Evolutionary conservation across 2,329 filamentous ascomycete species (phyloP), one percentile per base, ranked within the genome.

Genomic region (Colletotrichum orchidophilum): DNA sequence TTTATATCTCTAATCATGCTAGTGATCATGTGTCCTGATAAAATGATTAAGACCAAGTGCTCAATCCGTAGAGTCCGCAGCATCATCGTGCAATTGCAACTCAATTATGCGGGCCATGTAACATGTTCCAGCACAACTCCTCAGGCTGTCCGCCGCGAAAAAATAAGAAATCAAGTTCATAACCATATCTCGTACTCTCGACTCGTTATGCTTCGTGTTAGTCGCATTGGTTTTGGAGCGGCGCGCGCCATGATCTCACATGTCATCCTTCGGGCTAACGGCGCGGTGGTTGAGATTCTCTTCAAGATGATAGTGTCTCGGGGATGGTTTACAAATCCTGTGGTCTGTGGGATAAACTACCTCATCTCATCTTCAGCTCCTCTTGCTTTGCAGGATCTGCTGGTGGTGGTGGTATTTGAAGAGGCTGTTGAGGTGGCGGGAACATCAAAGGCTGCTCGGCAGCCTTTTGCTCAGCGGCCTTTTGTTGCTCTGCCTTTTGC

Each of bases 401-500:
- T 3, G 13, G 29, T 3, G 50, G 61, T 3, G 13, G 29, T 3
- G 50, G 61, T 21, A 46, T 21, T 2, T 63, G 49, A 9, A 61
- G n/a, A 52, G 35, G 63, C 21, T 61, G 63, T 15, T 70, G 67
- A 5, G 39, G 50, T 12, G 57, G 50, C 21, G 57, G 50, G 11
- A 61, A 13, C 3, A 61, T 50, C 29, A 61, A 27, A 12, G 55
- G 33, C 15, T 67, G 57, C 1, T 39, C 63, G 3, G 15, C 63
- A 12, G 35, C 62, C 18, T 39, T 61, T n/a, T 26, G 24, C 7
- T 27, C 50, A 9, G 50, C 50, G 39, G 8, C 39, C 8, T 11
- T 46, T 21, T 50, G 42, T 18, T 70, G 46, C 8, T 81, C 81
- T 64, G 85, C 80, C 67, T 84, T 83, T 31, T 75, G 72, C 26